Evolutionary conservation across 2,329 filamentous ascomycete species (phyloP), one percentile per base, ranked within the genome.

Genomic region (Apiospora saccharicola): DNA sequence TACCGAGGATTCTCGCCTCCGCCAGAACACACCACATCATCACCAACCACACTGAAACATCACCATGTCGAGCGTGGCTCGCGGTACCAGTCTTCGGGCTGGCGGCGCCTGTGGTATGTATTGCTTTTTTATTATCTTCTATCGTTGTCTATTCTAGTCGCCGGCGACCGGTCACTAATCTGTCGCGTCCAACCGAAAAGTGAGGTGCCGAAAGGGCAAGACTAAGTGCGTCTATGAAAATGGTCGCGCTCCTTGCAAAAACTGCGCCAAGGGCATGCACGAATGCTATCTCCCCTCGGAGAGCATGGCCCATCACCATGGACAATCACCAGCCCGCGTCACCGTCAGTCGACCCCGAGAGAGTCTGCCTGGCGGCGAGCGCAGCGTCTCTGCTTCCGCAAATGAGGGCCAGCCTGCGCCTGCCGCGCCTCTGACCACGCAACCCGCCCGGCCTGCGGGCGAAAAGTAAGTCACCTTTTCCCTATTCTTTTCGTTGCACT

Each of bases 201-300:
- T 90, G 75, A 88, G 89, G 81, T 90, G 89, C 81, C 88, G 89
- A 80, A 90, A 90, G 79, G 89, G 89, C 82, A 90, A 90, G 81
- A 90, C 89, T 70, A 90, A 90, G 77, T 90, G 89, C 74, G 88
- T 90, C 77, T 90, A 90, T 82, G 89, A 90, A 74, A 90, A 89
- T 76, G 88, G 88, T 70, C 85, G 88, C 79, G 87, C 88, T n/a
- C 89, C 89, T 16, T 90, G 89, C 83, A 89, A 89, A 79, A 90
- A 90, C 81, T 90, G 89, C 81, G 87, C 88, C 68, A 90, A 90
- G 81, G 89, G 89, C 73, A 87, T 90, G 87, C 89, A 90, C 80
- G 88, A 90, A 72, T 90, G 89, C 82, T 90, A 90, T 79, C 82
- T 90, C 26, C 89, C 89, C 51, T 90, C 88, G 43, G 89, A 90